phyloP scores from a whole-genome alignment of 208 protist species.

The Lotmaria passim region DNA sequence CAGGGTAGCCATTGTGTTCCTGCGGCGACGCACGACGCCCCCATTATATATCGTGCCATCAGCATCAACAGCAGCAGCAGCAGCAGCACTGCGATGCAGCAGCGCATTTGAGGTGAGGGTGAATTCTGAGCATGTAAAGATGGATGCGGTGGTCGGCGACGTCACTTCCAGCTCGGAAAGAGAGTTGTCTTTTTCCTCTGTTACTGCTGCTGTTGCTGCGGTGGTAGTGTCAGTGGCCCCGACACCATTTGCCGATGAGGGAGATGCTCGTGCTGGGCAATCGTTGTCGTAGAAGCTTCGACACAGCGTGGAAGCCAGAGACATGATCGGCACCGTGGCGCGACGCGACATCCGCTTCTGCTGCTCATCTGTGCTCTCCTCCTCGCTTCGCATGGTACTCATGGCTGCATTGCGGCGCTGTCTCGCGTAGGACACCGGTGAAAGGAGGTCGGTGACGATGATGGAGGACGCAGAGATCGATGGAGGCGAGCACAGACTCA shows the following conservation, averaged over 20 bases:
- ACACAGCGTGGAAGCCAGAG: not conserved
- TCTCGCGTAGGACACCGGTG: not conserved
- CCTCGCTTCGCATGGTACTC: not conserved
- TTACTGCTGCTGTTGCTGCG: not conserved
- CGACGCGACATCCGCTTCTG: not conserved
- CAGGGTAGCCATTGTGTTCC: conserved; percentile 9
- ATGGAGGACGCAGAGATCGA: not conserved
- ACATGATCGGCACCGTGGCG: not conserved
- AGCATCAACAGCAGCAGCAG: not conserved
- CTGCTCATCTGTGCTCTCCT: not conserved
- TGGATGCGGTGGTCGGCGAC: not conserved
- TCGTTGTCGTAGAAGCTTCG: too few species aligned
- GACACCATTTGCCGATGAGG: too few species aligned
- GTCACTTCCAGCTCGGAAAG: not conserved
- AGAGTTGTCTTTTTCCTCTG: not conserved
- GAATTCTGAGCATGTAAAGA: not conserved
- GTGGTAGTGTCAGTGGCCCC: not conserved
- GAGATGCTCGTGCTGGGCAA: too few species aligned
- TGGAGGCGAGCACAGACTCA: not conserved
- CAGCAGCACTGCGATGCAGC: not conserved
- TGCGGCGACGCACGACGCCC: not conserved
- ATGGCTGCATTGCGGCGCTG: not conserved
- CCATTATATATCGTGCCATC: not conserved
- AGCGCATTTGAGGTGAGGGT: conserved; percentile 8
- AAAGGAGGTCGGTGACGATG: too few species aligned